Evolutionary conservation across 164 flowering plant species (phyloP), one percentile per base, ranked within the genome.

Genomic region (Dillenia suffruticosa): DNA sequence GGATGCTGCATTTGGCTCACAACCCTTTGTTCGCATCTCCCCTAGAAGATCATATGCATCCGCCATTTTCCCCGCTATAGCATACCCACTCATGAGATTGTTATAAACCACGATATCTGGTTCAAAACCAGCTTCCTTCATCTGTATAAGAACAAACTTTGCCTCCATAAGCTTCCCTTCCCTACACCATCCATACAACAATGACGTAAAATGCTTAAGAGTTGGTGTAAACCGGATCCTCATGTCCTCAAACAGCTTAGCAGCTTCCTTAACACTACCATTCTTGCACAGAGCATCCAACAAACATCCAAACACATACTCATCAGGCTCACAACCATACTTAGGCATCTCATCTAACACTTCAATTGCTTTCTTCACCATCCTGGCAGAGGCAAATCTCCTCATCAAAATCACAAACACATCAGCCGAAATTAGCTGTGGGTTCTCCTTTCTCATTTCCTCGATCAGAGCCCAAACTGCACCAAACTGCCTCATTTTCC

Each of bases 81-180:
- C 81, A 74, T 90, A 93, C 62, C 98, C 97, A 70, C 73, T 76
- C 19, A 88, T 76, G 67, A 93, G 77, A 77, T 78, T 90, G 68
- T 87, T 93, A 63, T 81, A 88, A 44, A 87, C 94, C 52, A 90
- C 96, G 61, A 90, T 74, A 63, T 93, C 98, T 0, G 96, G 94
- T 55, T 85, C 88, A 68, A 90, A 81, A 10, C 90, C 90, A 0
- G 88, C 88, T 56, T 87, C 85, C 73, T 65, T 87, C 83, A 93
- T 90, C 68, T 90, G 90, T 40, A 88, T 84, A 75, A 93, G 22
- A 19, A 19, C 22, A 19, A 19, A 19, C 22, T 19, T 90, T 0
- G 94, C 98, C 76, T 93, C 97, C 77, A 85, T 76, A n/a, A 93
- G 68, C 75, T 87, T 90, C 72, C 98, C 98, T 70, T 80, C 85